Evolutionary conservation across 2,329 filamentous ascomycete genomes (phyloP), one percentile per base, ranked within the genome.

Genomic region (Fusarium miscanthi): DNA sequence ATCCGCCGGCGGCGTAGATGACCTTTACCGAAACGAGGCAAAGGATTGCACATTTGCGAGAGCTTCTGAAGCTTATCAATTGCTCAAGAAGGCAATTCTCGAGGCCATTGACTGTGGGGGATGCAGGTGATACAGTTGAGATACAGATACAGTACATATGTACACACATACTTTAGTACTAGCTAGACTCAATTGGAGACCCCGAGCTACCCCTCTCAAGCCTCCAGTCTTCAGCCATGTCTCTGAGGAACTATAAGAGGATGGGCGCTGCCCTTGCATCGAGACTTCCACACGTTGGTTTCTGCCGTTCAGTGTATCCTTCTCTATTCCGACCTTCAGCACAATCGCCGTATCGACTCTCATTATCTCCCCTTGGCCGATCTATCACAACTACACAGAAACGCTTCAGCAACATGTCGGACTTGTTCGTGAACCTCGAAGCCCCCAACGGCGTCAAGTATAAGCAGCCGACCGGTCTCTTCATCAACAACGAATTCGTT

Each of bases 401-500:
- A 64, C 59, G 41, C 48, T 66, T 69, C 69, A 77, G 63, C 60
- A 74, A 61, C 23, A 77, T 77, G 76, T 66, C 76, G 40, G 66
- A 69, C 46, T 41, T 76, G 40, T 76, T 72, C 30, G 82, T 90
- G 59, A 87, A 93, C 77, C 87, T 95, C 64, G 93, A 89, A 59
- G 92, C 93, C 61, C 93, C 93, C 14, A 95, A 95, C 82, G 93
- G 93, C 77, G 87, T 85, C 81, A 91, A 90, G 78, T 95, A 93
- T 81, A 85, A 82, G 19, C 92, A 94, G 84, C 92, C 93, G 5
- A 87, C 89, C 33, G 93, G 93, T 35, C 87, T 95, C 13, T 95
- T 94, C 82, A 95, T 95, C 84, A 93, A 94, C 85, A 95, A 95
- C 71, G 92, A 94, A 79, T 95, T 93, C 81, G 91, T 94, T n/a